Conservation (phyloP, 352 stramenopile genomes). For the Phytophthora multivora region DNA sequence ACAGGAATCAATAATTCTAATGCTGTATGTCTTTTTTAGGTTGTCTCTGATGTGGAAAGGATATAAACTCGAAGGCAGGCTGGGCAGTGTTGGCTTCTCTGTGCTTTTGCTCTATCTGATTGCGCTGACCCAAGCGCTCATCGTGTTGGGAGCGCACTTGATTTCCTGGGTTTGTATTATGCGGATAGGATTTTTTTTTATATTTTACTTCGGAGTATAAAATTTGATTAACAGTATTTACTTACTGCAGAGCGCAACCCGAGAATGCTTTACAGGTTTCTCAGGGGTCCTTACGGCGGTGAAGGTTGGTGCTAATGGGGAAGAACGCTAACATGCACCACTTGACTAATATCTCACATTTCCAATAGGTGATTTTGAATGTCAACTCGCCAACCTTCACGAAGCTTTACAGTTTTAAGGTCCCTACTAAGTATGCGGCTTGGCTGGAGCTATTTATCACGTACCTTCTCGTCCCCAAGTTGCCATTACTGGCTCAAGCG, state of each 20-base stretch:
- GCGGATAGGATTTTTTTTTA: too few species aligned
- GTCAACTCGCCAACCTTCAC: constrained; percentile 70
- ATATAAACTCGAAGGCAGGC: constrained; percentile 68
- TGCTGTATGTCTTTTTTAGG: constrained; percentile 42
- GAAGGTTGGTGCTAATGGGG: constrained; percentile 46
- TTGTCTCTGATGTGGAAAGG: constrained; percentile 87
- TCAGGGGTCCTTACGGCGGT: constrained; percentile 80
- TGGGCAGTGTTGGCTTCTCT: constrained; percentile 59
- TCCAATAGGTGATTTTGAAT: constrained; percentile 77
- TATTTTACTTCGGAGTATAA: too few species aligned
- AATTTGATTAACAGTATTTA: too few species aligned
- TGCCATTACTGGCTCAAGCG: constrained; percentile 87
- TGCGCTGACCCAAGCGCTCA: constrained; percentile 61
- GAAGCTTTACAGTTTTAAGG: constrained; percentile 65
- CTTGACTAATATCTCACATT: background rate
- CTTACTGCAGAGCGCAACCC: constrained; percentile 37
- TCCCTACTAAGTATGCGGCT: constrained; percentile 88
- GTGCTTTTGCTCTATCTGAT: constrained; percentile 59
- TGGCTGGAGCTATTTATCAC: constrained; percentile 90
- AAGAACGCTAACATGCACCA: background rate
- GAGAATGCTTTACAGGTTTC: constrained; percentile 80
- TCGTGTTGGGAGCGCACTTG: constrained; percentile 48
- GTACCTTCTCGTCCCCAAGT: constrained; percentile 75
- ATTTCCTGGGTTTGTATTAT: constrained; percentile 30
- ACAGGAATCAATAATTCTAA: background rate